Percentiles rank a stretch among this genome's conserved stretches.
Evolutionary conservation across 768 basidiomycete species (phyloP).

Genomic region (Amanita rubescens): DNA sequence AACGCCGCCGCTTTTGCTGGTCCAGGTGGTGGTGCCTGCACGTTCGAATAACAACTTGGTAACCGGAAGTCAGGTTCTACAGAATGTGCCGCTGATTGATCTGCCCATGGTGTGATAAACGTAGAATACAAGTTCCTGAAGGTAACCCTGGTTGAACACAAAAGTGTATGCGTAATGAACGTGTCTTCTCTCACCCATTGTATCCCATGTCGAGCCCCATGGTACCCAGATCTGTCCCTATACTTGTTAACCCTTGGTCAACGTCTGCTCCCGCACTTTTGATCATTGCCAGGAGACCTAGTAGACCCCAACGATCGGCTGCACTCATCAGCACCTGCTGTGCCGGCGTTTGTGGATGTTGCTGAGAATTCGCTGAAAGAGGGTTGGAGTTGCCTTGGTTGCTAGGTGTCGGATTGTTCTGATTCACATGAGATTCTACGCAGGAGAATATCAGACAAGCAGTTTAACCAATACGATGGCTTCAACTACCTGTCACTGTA

Average conservation of each 20-base stretch:
- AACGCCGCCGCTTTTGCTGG: constrained; percentile 76
- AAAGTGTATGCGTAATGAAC: constrained; percentile 7
- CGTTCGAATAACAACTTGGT: constrained; percentile 83
- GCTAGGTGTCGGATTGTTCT: constrained; percentile 25
- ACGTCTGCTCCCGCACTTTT: constrained; percentile 70
- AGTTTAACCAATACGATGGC: constrained; percentile 21
- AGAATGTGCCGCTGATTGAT: constrained; percentile 74
- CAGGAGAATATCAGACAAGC: constrained; percentile 28
- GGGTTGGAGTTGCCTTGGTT: constrained; percentile 26
- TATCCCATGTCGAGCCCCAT: constrained; percentile 88
- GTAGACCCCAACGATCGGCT: constrained; percentile 91
- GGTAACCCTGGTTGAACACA: constrained; percentile 12
- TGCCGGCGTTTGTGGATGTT: constrained; percentile 79
- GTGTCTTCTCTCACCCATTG: constrained; percentile 54
- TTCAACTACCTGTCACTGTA: constrained; percentile 14
- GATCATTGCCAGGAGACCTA: constrained; percentile 81
- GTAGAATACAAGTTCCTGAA: constrained; percentile 79
- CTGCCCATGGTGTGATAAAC: constrained; percentile 96
- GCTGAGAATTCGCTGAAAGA: constrained; percentile 28
- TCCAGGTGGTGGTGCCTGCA: constrained; percentile 80
- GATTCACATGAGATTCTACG: constrained; percentile 23
- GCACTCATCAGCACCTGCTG: constrained; percentile 90
- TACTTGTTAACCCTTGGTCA: constrained; percentile 73
- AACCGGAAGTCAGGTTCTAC: constrained; percentile 92
- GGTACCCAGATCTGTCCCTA: constrained; percentile 88